Percentiles rank a stretch among this genome's conserved stretches.
These are phyloP conservation scores for Ceraceosorus guamensis DNA, from an alignment of 1,284 basidiomycete species.

Conservation along the genomic window DNA sequence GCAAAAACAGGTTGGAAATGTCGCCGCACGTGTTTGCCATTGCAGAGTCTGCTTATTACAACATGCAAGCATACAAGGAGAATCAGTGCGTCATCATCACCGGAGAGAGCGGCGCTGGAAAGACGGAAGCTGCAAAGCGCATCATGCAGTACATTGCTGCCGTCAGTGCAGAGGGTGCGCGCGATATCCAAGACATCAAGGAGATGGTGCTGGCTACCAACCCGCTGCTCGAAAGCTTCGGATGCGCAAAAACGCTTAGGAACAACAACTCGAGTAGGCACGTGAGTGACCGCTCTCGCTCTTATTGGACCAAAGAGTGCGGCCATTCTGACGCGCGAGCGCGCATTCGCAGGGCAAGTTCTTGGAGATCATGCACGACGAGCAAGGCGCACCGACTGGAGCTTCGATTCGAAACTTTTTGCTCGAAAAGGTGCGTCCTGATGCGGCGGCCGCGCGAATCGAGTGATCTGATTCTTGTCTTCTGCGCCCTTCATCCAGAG, in stretches of 20 bases:
- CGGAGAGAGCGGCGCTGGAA: conserved; percentile 66
- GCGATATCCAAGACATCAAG: conserved; percentile 83
- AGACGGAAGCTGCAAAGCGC: conserved; percentile 51
- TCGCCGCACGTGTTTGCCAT: conserved; percentile 97
- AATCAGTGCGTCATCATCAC: conserved; percentile 99
- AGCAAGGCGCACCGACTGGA: conserved; percentile 83
- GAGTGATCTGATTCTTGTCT: not conserved
- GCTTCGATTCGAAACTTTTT: conserved; percentile 98
- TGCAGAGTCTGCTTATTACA: conserved; percentile 94
- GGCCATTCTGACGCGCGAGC: not conserved
- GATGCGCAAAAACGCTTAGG: conserved; percentile 94
- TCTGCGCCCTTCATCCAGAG: conserved; percentile 47
- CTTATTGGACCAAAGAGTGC: not conserved
- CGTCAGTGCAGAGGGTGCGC: conserved; percentile 70
- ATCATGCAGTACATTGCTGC: conserved; percentile 99
- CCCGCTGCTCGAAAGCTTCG: conserved; percentile 93
- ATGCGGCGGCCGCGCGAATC: no score
- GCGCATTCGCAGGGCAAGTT: conserved; percentile 66
- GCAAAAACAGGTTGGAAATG: conserved; percentile 97
- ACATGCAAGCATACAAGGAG: conserved; percentile 98
- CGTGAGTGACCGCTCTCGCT: conserved; percentile 18
- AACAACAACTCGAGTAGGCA: conserved; percentile 99
- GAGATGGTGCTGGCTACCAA: conserved; percentile 99
- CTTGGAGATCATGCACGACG: conserved; percentile 97
- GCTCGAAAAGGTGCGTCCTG: conserved; percentile 65